These are phyloP conservation scores for Stromatinia cepivora DNA, from an alignment of 2,329 filamentous ascomycete genomes.

Conservation along the genomic window DNA sequence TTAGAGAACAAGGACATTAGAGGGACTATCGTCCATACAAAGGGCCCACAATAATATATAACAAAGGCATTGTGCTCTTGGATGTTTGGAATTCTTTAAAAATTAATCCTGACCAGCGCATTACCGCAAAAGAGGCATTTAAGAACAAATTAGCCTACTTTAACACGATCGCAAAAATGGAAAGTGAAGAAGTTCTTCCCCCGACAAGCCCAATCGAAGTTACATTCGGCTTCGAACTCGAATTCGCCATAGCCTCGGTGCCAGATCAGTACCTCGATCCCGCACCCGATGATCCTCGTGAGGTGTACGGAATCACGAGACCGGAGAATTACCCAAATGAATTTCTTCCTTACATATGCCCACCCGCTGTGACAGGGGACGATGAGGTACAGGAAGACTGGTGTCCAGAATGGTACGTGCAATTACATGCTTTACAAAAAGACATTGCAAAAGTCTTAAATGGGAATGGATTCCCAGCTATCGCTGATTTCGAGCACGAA, in stretches of 20 bases:
- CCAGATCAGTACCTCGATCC: constrained; percentile 1
- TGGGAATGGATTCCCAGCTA: not conserved
- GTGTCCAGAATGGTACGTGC: not conserved
- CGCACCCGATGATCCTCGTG: not conserved
- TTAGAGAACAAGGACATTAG: not conserved
- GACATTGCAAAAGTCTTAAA: not conserved
- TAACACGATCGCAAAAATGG: not conserved
- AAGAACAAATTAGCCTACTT: not conserved
- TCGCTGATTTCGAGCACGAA: not conserved
- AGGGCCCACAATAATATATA: not conserved
- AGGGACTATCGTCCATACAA: not conserved
- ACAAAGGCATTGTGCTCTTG: not conserved
- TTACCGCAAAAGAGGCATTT: not conserved
- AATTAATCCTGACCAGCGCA: no score
- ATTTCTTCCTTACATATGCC: not conserved
- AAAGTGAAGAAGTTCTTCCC: not conserved
- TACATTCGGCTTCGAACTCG: constrained; percentile 12
- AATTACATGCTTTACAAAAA: not conserved
- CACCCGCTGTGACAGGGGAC: not conserved
- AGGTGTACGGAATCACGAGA: not conserved
- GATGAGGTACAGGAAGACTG: not conserved
- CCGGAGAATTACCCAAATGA: not conserved
- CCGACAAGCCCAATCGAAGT: not conserved
- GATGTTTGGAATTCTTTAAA: not conserved
- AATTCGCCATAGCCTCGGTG: not conserved